phyloP scores from a whole-genome alignment of 2,329 filamentous ascomycete genomes.

The Colletotrichum shisoi region DNA sequence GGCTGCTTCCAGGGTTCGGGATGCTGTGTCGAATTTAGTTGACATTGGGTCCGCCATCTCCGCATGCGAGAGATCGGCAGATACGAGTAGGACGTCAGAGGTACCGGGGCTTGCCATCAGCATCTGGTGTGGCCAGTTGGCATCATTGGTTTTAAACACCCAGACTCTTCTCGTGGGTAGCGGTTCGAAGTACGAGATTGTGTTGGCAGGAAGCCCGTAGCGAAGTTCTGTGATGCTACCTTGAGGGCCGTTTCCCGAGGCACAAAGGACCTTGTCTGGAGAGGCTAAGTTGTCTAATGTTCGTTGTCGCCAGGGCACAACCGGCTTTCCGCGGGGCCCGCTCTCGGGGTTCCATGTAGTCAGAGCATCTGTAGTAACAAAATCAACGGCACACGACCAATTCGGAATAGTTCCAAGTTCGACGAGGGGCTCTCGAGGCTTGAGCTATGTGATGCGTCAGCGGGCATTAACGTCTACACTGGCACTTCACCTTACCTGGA shows the following conservation, averaged over 20 bases:
- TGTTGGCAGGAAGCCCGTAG: slow-evolving; percentile 72
- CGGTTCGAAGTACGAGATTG: slow-evolving; percentile 66
- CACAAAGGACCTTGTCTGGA: slow-evolving; percentile 68
- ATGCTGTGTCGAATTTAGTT: slow-evolving; percentile 60
- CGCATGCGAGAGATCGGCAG: slow-evolving; percentile 57
- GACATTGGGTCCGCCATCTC: slow-evolving; percentile 53
- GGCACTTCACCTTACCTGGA: slow-evolving; percentile 62
- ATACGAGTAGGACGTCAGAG: slow-evolving; percentile 59
- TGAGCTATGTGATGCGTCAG: slow-evolving; percentile 28
- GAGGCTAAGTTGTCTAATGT: slow-evolving; percentile 23
- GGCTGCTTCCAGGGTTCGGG: slow-evolving; percentile 60
- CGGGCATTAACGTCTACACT: not conserved
- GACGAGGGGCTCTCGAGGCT: slow-evolving; percentile 42
- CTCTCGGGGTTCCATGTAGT: slow-evolving; percentile 46
- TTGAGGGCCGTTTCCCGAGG: slow-evolving; percentile 68
- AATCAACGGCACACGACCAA: slow-evolving; percentile 68
- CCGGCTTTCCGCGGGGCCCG: slow-evolving; percentile 41
- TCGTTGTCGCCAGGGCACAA: slow-evolving; percentile 30
- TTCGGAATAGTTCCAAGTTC: slow-evolving; percentile 63
- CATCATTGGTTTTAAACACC: slow-evolving; percentile 53
- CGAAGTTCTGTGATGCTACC: slow-evolving; percentile 74
- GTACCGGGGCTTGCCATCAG: slow-evolving; percentile 60
- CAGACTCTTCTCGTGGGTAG: slow-evolving; percentile 62
- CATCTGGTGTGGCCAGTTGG: slow-evolving; percentile 50
- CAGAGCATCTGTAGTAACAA: slow-evolving; percentile 57